Conservation (phyloP, 208 protist species). For the Crithidia expoeki region DNA sequence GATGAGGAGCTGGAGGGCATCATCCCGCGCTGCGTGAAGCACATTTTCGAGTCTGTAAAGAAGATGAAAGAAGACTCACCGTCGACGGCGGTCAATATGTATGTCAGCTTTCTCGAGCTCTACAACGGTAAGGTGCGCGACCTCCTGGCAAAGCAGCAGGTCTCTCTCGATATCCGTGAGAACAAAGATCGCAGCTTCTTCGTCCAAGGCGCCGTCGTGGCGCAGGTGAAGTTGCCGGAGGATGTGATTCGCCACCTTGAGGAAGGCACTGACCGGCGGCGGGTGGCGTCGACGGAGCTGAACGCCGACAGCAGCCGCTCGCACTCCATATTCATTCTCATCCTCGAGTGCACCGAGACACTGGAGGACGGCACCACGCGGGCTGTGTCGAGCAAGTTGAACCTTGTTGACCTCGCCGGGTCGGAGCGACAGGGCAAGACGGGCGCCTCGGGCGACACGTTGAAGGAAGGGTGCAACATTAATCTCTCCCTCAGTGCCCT, state of each 20-base stretch:
- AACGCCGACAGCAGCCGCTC: constrained; percentile 91
- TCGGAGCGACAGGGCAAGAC: constrained; percentile 92
- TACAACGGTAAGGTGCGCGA: constrained; percentile 92
- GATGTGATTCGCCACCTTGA: constrained; percentile 84
- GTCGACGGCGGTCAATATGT: constrained; percentile 63
- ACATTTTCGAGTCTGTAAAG: constrained; percentile 80
- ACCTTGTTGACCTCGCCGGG: constrained; percentile 93
- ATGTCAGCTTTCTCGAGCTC: constrained; percentile 86
- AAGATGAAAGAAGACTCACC: constrained; percentile 42
- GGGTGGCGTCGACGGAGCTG: constrained; percentile 82
- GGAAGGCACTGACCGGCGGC: constrained; percentile 86
- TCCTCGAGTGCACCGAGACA: constrained; percentile 79
- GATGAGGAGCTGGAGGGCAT: constrained; percentile 70
- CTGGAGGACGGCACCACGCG: constrained; percentile 71
- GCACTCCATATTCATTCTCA: constrained; percentile 92
- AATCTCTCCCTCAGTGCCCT: constrained; percentile 92
- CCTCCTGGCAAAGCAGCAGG: constrained; percentile 86
- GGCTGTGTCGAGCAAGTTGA: constrained; percentile 87
- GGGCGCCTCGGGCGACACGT: constrained; percentile 87
- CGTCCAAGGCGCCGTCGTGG: constrained; percentile 74
- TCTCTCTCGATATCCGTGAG: constrained; percentile 81
- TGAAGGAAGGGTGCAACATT: constrained; percentile 95
- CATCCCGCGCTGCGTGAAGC: constrained; percentile 77
- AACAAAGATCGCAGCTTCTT: constrained; percentile 88
- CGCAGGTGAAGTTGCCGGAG: constrained; percentile 77